phyloP scores from a whole-genome alignment of 495 filamentous ascomycete genomes.

The Cercophora newfieldiana region DNA sequence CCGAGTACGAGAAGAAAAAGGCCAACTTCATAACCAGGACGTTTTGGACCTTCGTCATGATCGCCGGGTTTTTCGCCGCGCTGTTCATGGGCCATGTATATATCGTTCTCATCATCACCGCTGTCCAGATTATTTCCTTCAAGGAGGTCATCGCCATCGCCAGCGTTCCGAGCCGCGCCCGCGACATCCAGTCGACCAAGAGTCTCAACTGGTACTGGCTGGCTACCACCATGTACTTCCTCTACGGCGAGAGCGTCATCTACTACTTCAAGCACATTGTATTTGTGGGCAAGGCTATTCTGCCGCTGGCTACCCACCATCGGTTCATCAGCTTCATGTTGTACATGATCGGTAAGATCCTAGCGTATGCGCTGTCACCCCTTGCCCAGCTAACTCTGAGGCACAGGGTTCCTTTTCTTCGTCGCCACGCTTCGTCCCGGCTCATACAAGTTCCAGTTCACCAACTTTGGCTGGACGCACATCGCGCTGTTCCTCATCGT shows the following conservation, averaged over 20 bases:
- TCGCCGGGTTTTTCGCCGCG: conserved; percentile 83
- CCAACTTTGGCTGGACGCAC: conserved; percentile 98
- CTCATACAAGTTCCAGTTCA: conserved; percentile 97
- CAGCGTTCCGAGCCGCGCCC: conserved; percentile 86
- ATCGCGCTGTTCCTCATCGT: conserved; percentile 98
- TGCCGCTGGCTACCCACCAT: conserved; percentile 95
- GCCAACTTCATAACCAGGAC: conserved; percentile 95
- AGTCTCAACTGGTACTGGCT: conserved; percentile 98
- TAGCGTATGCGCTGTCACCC: neutral
- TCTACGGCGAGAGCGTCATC: conserved; percentile 98
- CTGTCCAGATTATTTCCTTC: conserved; percentile 94
- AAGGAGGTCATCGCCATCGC: conserved; percentile 99
- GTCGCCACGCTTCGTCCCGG: conserved; percentile 93
- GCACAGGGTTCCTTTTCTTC: conserved; percentile 96
- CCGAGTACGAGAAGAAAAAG: conserved; percentile 98
- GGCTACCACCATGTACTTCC: conserved; percentile 97
- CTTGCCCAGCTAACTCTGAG: conserved; percentile 16
- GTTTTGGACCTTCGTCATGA: conserved; percentile 99
- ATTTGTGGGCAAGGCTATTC: conserved; percentile 86
- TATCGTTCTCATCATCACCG: conserved; percentile 87
- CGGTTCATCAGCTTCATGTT: conserved; percentile 98
- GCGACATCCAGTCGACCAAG: conserved; percentile 91
- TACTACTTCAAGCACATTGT: conserved; percentile 99
- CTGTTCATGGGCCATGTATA: conserved; percentile 97
- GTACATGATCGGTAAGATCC: conserved; percentile 83